Evolutionary conservation across 1,284 basidiomycete genomes (phyloP).

Genomic region (Sanghuangporus sanghuang): DNA sequence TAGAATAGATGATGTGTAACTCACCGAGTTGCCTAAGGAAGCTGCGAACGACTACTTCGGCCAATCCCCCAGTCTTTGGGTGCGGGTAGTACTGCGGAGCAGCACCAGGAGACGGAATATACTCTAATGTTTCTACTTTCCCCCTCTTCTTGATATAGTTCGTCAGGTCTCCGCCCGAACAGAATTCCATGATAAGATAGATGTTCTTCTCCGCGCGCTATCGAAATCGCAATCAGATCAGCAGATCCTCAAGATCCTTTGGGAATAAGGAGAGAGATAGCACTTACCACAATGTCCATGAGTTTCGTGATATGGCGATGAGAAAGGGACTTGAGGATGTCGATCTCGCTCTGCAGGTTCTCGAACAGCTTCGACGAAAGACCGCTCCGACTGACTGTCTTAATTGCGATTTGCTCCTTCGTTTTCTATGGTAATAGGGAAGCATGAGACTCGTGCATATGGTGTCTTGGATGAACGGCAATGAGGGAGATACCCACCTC

Average conservation of each 20-base stretch:
- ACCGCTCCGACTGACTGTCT: conserved; percentile 88
- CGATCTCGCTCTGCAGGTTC: conserved; percentile 96
- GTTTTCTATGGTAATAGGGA: conserved; percentile 49
- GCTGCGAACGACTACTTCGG: conserved; percentile 87
- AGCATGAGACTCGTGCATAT: neutral
- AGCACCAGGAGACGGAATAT: conserved; percentile 59
- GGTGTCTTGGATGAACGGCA: conserved; percentile 2
- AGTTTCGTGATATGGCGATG: conserved; percentile 93
- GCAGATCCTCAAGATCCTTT: conserved; percentile 4
- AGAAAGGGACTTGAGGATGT: conserved; percentile 90
- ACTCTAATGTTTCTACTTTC: conserved; percentile 80
- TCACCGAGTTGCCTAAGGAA: conserved; percentile 89
- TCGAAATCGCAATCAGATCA: neutral
- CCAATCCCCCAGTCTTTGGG: conserved; percentile 85
- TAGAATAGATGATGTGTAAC: conserved; percentile 24
- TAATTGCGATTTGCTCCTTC: conserved; percentile 82
- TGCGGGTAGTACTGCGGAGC: conserved; percentile 85
- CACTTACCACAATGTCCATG: conserved; percentile 81
- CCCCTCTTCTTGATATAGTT: conserved; percentile 95
- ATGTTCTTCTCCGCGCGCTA: conserved; percentile 92
- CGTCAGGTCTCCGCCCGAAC: conserved; percentile 92
- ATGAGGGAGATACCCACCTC: conserved; percentile 42
- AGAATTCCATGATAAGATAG: conserved; percentile 98
- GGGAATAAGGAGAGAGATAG: conserved; percentile 13
- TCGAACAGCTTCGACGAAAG: conserved; percentile 92